Percentiles rank a stretch among this genome's conserved stretches.
phyloP scores from a whole-genome alignment of 2,329 filamentous ascomycete species.

The Monilinia fructicola region DNA sequence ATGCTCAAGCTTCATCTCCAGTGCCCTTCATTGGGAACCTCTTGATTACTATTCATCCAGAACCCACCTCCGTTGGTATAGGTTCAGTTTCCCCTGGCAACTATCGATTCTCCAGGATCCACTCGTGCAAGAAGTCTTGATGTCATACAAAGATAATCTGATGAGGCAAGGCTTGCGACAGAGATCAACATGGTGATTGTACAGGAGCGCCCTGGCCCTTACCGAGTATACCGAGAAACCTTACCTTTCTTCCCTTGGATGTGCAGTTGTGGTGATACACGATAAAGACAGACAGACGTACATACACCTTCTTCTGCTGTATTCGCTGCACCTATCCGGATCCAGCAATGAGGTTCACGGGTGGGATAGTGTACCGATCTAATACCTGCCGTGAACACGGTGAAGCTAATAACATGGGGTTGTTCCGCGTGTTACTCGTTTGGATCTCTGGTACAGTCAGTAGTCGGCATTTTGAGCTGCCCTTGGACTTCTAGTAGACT shows the following conservation, averaged over 20 bases:
- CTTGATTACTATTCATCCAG: not conserved
- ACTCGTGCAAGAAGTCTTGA: slow-evolving; percentile 5
- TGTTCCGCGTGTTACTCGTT: not conserved
- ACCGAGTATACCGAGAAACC: slow-evolving; percentile 13
- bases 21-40: not conserved
- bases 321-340: slow-evolving; percentile 20
- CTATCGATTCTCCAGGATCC: slow-evolving; percentile 8
- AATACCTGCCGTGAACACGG: slow-evolving; percentile 14
- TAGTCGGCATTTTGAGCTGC: not conserved
- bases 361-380: slow-evolving; percentile 1
- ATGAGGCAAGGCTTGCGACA: slow-evolving; percentile 12
- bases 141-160: slow-evolving; percentile 10
- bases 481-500: not conserved
- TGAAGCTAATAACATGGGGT: slow-evolving; percentile 5
- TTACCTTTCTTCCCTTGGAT: not conserved
- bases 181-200: not conserved
- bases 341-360: slow-evolving; percentile 19
- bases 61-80: not conserved
- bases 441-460: too few relatives aligned
- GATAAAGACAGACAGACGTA: slow-evolving; percentile 14
- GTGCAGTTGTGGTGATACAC: slow-evolving; percentile 5
- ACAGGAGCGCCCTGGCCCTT: not conserved
- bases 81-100: not conserved
- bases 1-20: not conserved
- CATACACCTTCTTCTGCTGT: slow-evolving; percentile 13